A percentile compares a stretch with the other conserved stretches of the same genome.
These are phyloP conservation scores for Capsaspora owczarzaki DNA, from an alignment of 78 protist genomes.

Conservation along the genomic window DNA sequence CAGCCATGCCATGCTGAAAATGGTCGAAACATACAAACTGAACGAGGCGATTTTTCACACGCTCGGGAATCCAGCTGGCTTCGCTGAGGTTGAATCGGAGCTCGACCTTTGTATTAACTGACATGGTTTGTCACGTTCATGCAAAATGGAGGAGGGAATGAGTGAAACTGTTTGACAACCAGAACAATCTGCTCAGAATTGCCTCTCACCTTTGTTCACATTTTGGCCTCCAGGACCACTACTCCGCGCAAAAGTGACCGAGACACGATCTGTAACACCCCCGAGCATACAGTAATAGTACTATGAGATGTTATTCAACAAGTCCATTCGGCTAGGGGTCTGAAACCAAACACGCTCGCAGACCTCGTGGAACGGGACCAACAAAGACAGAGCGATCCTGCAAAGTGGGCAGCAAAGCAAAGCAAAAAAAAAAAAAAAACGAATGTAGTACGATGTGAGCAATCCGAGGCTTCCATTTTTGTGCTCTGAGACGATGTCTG, in stretches of 20 bases:
- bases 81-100: conserved; percentile 8
- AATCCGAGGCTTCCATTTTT: too few relatives aligned
- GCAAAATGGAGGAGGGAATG: not conserved
- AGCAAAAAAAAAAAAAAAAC: too few relatives aligned
- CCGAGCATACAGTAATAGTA: not conserved
- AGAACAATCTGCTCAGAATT: too few relatives aligned
- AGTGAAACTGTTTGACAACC: not conserved
- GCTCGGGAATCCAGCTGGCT: conserved; percentile 5
- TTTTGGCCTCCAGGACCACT: conserved; percentile 39
- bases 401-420: too few relatives aligned
- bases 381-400: not conserved
- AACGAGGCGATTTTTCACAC: too few relatives aligned
- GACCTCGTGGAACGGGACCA: not conserved
- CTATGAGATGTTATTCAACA: not conserved
- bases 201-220: conserved; percentile 34
- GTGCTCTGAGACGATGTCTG: too few relatives aligned
- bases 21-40: too few relatives aligned
- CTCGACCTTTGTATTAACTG: conserved; percentile 22
- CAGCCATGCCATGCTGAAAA: too few relatives aligned
- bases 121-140: not conserved
- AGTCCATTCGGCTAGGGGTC: not conserved
- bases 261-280: not conserved
- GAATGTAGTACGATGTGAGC: too few relatives aligned
- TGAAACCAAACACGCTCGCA: not conserved
- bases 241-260: conserved; percentile 10